Evolutionary conservation across 495 filamentous ascomycete genomes (phyloP), one percentile per base, ranked within the genome.

Genomic region (Trichodelitschia bisporula): DNA sequence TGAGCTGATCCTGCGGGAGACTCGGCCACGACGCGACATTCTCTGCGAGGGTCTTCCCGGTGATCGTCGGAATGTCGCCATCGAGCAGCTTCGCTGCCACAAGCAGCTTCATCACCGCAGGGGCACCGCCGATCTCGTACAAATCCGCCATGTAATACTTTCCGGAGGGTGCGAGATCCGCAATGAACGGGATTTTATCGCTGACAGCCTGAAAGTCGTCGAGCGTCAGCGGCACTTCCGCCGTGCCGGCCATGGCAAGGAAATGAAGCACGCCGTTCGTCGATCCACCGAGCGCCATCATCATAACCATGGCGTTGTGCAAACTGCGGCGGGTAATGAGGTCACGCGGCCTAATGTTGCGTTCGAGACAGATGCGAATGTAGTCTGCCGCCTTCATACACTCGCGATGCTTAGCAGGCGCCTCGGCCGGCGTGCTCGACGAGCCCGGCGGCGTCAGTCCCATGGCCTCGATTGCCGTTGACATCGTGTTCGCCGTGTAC

Each of bases 401-500:
- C 53, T 97, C 86, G 14, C 84, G 72, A 58, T 74, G 69, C 53
- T 97, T 97, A 24, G 79, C 71, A 4, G 86, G 82, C 2, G 77
- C 84, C 5, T 66, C 58, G 2, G 86, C 86, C 2, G 84, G 83
- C 32, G 71, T 91, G 0, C 77, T 84, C 0, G 80, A 90, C 1
- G 79, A 91, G 6, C 84, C 84, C 0, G 86, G 84, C 11, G 93
- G 59, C 2, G 69, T 69, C 15, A 97, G 61, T 31, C 86, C 86
- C 78, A 97, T 90, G 4, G 80, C 76, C 50, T 97, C 86, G 38
- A 97, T 80, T 10, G 82, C 82, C 0, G 82, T 89, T 3, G 79
- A 77, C 83, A 97, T 91, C 2, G 86, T 93, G 49, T 97, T 97
- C 33, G 86, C 86, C 2, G 86, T 97, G 51, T 76, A 97, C 69